Base-by-base conservation (phyloP, 176 grass and related monocot species). In the Triticum monococcum region DNA sequence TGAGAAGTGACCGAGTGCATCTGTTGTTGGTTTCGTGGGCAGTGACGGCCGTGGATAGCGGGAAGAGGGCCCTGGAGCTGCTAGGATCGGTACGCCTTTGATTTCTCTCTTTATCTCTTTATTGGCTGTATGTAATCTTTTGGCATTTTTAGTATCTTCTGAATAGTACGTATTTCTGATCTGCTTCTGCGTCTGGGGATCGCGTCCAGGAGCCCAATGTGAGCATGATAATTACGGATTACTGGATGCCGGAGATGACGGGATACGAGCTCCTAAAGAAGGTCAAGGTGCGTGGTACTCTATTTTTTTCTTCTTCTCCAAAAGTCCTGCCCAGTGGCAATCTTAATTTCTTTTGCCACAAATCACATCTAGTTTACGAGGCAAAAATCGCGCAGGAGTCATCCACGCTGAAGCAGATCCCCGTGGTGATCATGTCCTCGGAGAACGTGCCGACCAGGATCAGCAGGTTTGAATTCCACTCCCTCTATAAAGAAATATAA, bases 161-260 rank as follows among this genome's bases (percentile, higher is more conserved):
- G 46, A 4, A 30, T 24, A 81, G 71, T 79, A 12, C 26, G 7
- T 69, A 25, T 73, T 75, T 46, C 77, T 67, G 38, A 85, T 50
- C 12, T 22, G 70, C 32, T 24, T 7, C 1, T 35, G 7, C 38
- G 38, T 17, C 33, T 33, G 1, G 43, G 24, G 37, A 37, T 73
- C 8, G 0, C 13, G 48, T 50, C n/a, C 61, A 98, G 97, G 97
- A 99, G 86, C 85, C 87, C 26, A 94, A 92, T 32, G 90, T 99
- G 83, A 89, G 90, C 74, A 90, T 99, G 97, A 96, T 99, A 59
- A 94, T 99, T 20, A 99, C 94, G 3, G 97, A 99, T 79, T 99
- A 99, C 79, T 99, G 97, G 85, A 99, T 99, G 97, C 94, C 97
- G 48, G 92, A 99, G 76, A 99, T 96, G 97, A 99, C 90, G 66